Evolutionary conservation across 1,139 yeast species (phyloP), one percentile per base, ranked within the genome.

Genomic region (Scheffersomyces parashehatae): DNA sequence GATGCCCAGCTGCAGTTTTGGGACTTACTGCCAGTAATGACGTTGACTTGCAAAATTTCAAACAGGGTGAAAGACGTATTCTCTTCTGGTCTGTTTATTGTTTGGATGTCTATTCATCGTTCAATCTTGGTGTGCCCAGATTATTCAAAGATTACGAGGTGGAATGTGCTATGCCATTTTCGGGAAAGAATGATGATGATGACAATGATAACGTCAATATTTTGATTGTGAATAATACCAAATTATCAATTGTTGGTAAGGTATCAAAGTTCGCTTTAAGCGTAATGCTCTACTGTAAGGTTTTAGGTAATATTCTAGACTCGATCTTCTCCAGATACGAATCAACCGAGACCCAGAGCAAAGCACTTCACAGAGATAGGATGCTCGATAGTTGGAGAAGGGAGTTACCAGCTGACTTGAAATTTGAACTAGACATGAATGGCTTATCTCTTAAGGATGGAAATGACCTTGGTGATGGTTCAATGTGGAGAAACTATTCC

Each of bases 1-100:
- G 96, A 51, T 86, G 96, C 64, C 96, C 96, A 11, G 86, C 91
- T 11, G 91, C 95, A 0, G 91, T 89, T 5, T 65, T 85, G 41
- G 77, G 77, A 0, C 57, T 70, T 16, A 60, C 65, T 43, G 65
- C 68, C 1, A 78, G 80, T 3, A 72, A 73, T 12, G 73, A 69
- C 39, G 78, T 81, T 7, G 78, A 78, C 41, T 67, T 81, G 29
- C 67, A 65, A 46, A 71, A 68, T 44, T 66, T 64, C 42, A 90
- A 85, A 69, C 95, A 86, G 64, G 91, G 90, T 50, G 88, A 87
- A 58, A 74, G 96, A 48, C 79, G 96, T 57, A 77, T 88, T 39
- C 65, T 88, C 33, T 89, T 89, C 56, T 90, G 97, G 97, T 83
- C 89, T 51, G 79, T 85, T 35, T 89, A 88, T 60, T 76, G 85